Conservation (phyloP, 2,329 filamentous ascomycete genomes). For the Onygenales sp. region DNA sequence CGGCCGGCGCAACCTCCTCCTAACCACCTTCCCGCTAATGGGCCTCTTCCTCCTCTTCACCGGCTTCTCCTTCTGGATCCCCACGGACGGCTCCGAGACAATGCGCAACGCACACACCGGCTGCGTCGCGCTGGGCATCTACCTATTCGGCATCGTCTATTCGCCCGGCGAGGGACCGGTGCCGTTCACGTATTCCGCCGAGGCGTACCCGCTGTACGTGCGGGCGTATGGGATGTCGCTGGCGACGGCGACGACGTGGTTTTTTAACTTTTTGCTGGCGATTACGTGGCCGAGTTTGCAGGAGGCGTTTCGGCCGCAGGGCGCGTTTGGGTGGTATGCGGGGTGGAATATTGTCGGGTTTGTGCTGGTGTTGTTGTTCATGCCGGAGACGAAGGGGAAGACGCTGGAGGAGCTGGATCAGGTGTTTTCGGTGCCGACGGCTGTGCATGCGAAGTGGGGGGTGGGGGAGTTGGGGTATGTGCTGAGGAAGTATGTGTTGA, state of each 20-base stretch:
- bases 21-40: conserved; percentile 59
- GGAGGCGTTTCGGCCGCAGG: conserved; percentile 39
- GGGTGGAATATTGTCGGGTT: conserved; percentile 35
- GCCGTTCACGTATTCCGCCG: conserved; percentile 58
- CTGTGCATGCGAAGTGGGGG: conserved; percentile 31
- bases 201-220: conserved; percentile 56
- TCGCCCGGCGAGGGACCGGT: conserved; percentile 54
- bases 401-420: conserved; percentile 42
- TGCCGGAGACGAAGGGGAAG: conserved; percentile 33
- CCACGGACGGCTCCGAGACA: conserved; percentile 15
- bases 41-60: conserved; percentile 42
- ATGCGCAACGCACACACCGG: conserved; percentile 26
- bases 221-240: conserved; percentile 54
- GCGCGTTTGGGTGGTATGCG: conserved; percentile 44
- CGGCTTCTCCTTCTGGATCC: conserved; percentile 45
- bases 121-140: conserved; percentile 35
- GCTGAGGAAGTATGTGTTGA: conserved; percentile 25
- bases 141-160: conserved; percentile 36
- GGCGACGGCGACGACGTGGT: conserved; percentile 53
- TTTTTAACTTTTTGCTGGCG: conserved; percentile 46
- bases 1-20: conserved; percentile 53
- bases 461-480: conserved; percentile 29
- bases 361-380: conserved; percentile 35
- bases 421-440: conserved; percentile 45
- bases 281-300: conserved; percentile 46